Conservation (phyloP, 2,329 filamentous ascomycete species). For the Fusarium musae region DNA sequence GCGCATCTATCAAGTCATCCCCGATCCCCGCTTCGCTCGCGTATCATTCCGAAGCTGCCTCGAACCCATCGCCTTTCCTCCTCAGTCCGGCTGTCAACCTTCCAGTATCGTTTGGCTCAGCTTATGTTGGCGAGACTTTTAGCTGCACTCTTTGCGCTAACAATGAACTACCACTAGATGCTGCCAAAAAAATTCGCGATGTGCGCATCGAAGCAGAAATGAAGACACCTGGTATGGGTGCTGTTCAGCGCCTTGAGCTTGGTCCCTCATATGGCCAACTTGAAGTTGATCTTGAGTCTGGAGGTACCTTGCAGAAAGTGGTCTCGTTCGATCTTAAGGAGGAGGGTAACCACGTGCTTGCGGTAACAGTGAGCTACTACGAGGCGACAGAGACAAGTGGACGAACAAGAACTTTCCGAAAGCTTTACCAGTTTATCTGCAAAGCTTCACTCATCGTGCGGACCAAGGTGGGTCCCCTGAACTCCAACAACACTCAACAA, state of each 20-base stretch:
- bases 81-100: conserved; percentile 79
- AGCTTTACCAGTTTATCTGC: conserved; percentile 96
- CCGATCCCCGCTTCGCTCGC: conserved; percentile 76
- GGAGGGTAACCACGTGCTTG: conserved; percentile 92
- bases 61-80: conserved; percentile 66
- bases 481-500: conserved; percentile 41
- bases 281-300: conserved; percentile 64
- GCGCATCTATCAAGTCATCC: conserved; percentile 52
- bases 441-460: conserved; percentile 90
- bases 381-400: conserved; percentile 79
- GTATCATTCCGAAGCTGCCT: conserved; percentile 62
- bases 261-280: conserved; percentile 48
- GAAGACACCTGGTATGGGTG: conserved; percentile 78
- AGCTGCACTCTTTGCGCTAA: conserved; percentile 96
- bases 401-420: conserved; percentile 86
- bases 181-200: conserved; percentile 70
- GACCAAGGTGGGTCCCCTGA: conserved; percentile 81
- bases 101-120: conserved; percentile 90
- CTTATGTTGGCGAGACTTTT: conserved; percentile 96
- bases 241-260: conserved; percentile 74
- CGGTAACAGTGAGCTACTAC: conserved; percentile 93
- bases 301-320: conserved; percentile 80
- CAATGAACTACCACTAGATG: conserved; percentile 69
- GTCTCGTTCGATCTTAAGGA: conserved; percentile 91
- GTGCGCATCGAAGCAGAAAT: conserved; percentile 91